Evolutionary conservation across 2,329 filamentous ascomycete genomes (phyloP), one percentile per base, ranked within the genome.

Genomic region (Rutstroemia sp.): DNA sequence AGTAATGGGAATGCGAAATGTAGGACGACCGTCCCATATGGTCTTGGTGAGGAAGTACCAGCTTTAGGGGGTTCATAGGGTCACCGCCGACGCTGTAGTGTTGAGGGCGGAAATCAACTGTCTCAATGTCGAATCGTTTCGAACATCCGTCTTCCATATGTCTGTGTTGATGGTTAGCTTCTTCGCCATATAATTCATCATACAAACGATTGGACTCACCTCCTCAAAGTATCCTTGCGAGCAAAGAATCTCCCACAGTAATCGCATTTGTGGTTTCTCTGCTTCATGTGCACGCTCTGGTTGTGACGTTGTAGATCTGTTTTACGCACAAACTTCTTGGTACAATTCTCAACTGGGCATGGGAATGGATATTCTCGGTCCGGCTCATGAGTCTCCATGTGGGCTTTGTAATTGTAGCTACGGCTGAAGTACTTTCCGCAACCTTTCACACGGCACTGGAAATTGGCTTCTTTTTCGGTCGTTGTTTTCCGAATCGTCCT

Each of bases 361-460:
- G 78, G 76, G 65, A 89, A 87, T 0, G 85, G 83, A 65, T 88
- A 88, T 64, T 82, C 81, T 56, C 87, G 79, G 58, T 81, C 79
- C 14, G 88, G 83, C 67, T 94, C 84, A 67, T 96, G 91, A 1
- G 85, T 92, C 67, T 92, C 86, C 78, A 92, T 80, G 69, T 95
- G 91, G 30, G 89, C 87, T 67, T 88, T 91, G 73, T 86, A 89
- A 72, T 95, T 95, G 74, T 92, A 95, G 65, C 83, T 86, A 60
- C 91, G 78, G 62, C 88, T 89, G 69, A 95, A 95, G 16, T 86
- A 79, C 69, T 87, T 89, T 6, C 86, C 84, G 67, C 91, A 96
- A 2, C 84, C 77, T 57, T 83, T 78, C 38, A 83, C 75, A 54
- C 78, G 75, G 68, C 91, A 95, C 60, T 81, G 77, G 70, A 82